Percentiles rank a stretch among this genome's conserved stretches.
Evolutionary conservation across 345 rosid species (phyloP).

Genomic region (Cardamine occulta): DNA sequence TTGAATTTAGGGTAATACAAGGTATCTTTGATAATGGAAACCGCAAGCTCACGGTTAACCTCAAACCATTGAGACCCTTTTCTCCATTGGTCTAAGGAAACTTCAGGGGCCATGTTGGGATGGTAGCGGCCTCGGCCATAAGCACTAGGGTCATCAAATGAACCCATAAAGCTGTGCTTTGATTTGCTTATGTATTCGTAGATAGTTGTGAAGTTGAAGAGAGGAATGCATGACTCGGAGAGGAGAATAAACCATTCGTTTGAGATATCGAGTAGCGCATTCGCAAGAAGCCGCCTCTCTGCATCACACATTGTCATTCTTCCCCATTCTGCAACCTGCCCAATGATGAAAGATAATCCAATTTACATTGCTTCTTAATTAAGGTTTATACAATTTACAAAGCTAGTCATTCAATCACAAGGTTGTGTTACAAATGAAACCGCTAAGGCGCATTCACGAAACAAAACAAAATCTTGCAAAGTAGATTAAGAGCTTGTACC

Average conservation of each 20-base stretch:
- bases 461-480: background rate
- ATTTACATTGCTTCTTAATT: too few relatives aligned
- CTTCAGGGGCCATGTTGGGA: constrained; percentile 73
- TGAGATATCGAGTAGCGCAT: constrained; percentile 85
- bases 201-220: constrained; percentile 68
- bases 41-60: constrained; percentile 70
- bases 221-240: constrained; percentile 94
- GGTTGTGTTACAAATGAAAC: too few relatives aligned
- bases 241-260: constrained; percentile 88
- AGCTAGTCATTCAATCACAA: too few relatives aligned
- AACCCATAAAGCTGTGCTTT: constrained; percentile 70
- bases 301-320: constrained; percentile 96
- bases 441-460: too few relatives aligned
- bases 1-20: constrained; percentile 66
- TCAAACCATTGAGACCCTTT: constrained; percentile 98
- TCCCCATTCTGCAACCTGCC: constrained; percentile 91
- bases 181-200: constrained; percentile 65
- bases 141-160: constrained; percentile 83
- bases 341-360: constrained; percentile 7
- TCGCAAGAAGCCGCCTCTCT: constrained; percentile 85
- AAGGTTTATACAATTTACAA: too few relatives aligned
- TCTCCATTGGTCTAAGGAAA: constrained; percentile 71
- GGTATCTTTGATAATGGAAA: constrained; percentile 64
- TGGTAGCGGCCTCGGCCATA: constrained; percentile 86
- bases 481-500: constrained; percentile 48